Evolutionary conservation across 2,329 filamentous ascomycete species (phyloP).

Genomic region (Mycosphaerelloides madeirae): DNA sequence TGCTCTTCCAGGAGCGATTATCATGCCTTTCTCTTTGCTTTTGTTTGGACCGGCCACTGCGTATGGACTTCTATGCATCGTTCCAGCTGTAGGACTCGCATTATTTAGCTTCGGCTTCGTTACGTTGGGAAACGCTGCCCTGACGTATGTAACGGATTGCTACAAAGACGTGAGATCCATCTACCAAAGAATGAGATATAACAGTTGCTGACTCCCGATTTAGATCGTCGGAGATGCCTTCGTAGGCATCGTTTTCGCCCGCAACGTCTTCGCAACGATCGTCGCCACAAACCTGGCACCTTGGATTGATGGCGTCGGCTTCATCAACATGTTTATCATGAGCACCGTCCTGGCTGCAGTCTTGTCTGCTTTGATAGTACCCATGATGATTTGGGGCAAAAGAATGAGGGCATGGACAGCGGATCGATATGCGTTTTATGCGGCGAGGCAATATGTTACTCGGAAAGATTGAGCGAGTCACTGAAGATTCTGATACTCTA

Average conservation of each 20-base stretch:
- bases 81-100: constrained; percentile 15
- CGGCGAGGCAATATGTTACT: too few species aligned
- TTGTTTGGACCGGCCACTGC: constrained; percentile 18
- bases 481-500: too few species aligned
- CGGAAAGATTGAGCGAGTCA: too few species aligned
- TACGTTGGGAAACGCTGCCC: constrained; percentile 12
- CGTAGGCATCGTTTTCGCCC: constrained; percentile 11
- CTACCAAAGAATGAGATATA: constrained; percentile 16
- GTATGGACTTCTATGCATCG: constrained; percentile 17
- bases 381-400: constrained; percentile 13
- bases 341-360: constrained; percentile 1
- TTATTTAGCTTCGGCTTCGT: constrained; percentile 17
- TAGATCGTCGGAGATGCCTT: constrained; percentile 13
- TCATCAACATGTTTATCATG: constrained; percentile 14
- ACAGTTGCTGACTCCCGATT: not conserved
- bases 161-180: constrained; percentile 13
- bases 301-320: constrained; percentile 12
- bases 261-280: constrained; percentile 18
- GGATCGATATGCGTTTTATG: too few species aligned
- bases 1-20: constrained; percentile 11
- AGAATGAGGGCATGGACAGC: constrained; percentile 5
- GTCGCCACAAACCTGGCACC: constrained; percentile 14
- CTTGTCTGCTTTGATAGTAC: constrained; percentile 3
- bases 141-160: constrained; percentile 20
- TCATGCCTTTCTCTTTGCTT: constrained; percentile 17